Evolutionary conservation across 2,329 filamentous ascomycete species (phyloP).

Genomic region (Epichloe sibirici): DNA sequence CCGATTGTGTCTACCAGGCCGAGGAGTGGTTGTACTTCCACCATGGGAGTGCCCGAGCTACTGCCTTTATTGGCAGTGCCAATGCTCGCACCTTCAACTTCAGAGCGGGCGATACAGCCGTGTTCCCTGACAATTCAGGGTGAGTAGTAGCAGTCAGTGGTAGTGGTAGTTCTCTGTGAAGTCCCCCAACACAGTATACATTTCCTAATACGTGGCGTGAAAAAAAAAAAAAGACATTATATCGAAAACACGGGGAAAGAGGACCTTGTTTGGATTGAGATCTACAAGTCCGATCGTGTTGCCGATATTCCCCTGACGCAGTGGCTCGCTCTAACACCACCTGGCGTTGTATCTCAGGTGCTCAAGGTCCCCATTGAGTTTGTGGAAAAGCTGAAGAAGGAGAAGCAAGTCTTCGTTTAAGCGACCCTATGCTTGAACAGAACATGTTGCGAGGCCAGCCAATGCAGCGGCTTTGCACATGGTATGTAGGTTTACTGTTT

Average conservation of each 20-base stretch:
- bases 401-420: constrained; percentile 44
- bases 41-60: constrained; percentile 46
- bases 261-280: constrained; percentile 54
- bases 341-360: constrained; percentile 46
- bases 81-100: constrained; percentile 57
- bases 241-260: constrained; percentile 57
- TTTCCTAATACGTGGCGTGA: not conserved
- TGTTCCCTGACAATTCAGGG: constrained; percentile 53
- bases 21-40: constrained; percentile 65
- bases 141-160: constrained; percentile 15
- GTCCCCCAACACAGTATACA: not conserved
- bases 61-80: constrained; percentile 49
- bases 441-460: not conserved
- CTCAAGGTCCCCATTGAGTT: constrained; percentile 47
- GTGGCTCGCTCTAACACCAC: constrained; percentile 57
- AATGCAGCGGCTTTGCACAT: not conserved
- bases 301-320: constrained; percentile 55
- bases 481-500: not conserved
- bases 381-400: constrained; percentile 45
- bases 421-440: not conserved
- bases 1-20: constrained; percentile 27
- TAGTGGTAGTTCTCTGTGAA: not conserved
- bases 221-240: constrained; percentile 38
- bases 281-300: constrained; percentile 56
- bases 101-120: constrained; percentile 52